Evolutionary conservation across 2,329 filamentous ascomycete genomes (phyloP), one percentile per base, ranked within the genome.

Genomic region (Ophiosphaerella korrae): DNA sequence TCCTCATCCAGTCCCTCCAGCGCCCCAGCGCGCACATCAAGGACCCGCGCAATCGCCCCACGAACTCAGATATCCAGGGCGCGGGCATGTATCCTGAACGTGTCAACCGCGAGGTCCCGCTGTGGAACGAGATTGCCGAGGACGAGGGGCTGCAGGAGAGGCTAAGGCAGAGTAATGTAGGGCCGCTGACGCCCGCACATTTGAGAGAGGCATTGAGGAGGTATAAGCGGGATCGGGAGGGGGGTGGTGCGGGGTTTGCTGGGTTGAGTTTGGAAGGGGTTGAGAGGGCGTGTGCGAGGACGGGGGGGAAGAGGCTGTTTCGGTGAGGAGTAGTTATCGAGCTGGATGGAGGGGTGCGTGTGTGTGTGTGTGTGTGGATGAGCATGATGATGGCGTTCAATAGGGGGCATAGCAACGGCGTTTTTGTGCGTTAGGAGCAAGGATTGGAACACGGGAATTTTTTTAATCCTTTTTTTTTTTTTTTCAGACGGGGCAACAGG

Each of bases 171-270:
- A 54, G 55, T 42, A 75, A 80, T 55, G 74, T 77, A 48, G 79
- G 79, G 4, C 88, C 89, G 1, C 68, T 93, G 40, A 82, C 87
- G 23, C 88, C 89, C 0, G 89, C 91, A 53, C 89, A 92, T 71
- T 72, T 93, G 39, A 79, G 88, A 16, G 89, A 92, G 71, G 88
- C 89, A 5, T 78, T 88, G 68, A 79, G 88, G 48, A 79, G 88
- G 42, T 89, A 90, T 71, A 87, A 84, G 67, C 71, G 81, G 38
- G 77, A 82, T 21, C 77, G 82, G 3, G 87, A 88, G 63, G 85
- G 86, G 31, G 84, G 85, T 0, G 84, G 83, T 1, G 77, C 79
- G 5, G 79, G 79, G 1, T 79, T 80, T 54, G 76, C 76, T 34
- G 79, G 78, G 1, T 63, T 80, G 64, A 80, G 78, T 66, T 47